Evolutionary conservation across 257 asterid genomes (phyloP).

Genomic region (Fraxinus quadrangulata): DNA sequence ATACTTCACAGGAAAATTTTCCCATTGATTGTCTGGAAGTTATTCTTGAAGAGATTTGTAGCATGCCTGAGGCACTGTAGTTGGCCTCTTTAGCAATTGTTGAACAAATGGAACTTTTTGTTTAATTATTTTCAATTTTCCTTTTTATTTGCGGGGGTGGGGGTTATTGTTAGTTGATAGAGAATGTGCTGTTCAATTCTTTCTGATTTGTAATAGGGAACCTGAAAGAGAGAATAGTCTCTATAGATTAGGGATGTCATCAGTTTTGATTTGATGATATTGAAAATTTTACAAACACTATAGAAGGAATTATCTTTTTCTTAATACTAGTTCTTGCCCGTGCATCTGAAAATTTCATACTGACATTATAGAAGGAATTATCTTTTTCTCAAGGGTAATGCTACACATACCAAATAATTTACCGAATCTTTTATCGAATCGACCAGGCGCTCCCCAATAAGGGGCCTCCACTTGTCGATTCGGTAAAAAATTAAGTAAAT

Average conservation of each 20-base stretch:
- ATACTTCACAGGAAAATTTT: neutral
- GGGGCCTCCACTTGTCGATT: too few relatives aligned
- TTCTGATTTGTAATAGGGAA: constrained; percentile 16
- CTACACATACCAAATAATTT: too few relatives aligned
- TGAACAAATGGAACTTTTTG: constrained; percentile 3
- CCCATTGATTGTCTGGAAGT: constrained; percentile 15
- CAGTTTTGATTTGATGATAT: neutral
- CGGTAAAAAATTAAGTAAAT: too few relatives aligned
- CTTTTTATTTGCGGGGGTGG: neutral
- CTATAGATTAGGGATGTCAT: neutral
- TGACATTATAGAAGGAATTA: too few relatives aligned
- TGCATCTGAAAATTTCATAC: too few relatives aligned
- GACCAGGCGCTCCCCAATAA: too few relatives aligned
- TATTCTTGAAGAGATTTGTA: constrained; percentile 5
- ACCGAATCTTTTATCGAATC: too few relatives aligned
- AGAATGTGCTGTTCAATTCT: constrained; percentile 19
- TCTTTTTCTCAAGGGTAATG: too few relatives aligned
- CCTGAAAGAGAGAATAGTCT: neutral
- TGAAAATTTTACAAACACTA: neutral
- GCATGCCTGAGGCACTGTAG: constrained; percentile 13
- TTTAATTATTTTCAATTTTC: neutral
- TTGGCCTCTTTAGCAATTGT: constrained; percentile 8
- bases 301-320: too few relatives aligned
- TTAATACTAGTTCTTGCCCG: too few relatives aligned
- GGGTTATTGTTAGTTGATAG: constrained; percentile 9